A percentile compares a stretch with the other conserved stretches of the same genome.
phyloP scores from a whole-genome alignment of 331 rosid species.

The Malus hybrid region DNA sequence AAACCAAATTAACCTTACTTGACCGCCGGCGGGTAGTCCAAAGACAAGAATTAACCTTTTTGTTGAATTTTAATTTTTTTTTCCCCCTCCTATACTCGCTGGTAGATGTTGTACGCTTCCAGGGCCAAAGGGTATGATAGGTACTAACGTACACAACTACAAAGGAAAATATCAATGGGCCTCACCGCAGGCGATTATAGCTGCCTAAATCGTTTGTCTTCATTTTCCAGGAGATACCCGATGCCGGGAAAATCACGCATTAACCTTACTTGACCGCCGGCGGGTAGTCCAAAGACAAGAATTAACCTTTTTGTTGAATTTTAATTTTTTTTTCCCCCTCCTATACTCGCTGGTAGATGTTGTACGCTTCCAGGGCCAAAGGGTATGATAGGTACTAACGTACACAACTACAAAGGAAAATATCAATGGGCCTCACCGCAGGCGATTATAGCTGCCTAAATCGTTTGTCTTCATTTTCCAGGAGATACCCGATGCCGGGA shows the following conservation, averaged over 20 bases:
- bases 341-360: background rate
- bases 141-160: no score
- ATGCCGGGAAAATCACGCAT: background rate
- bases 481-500: slow-evolving; percentile 10
- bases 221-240: slow-evolving; percentile 11
- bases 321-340: background rate
- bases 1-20: background rate
- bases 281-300: background rate
- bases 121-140: background rate
- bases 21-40: slow-evolving; percentile 5
- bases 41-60: background rate
- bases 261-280: slow-evolving; percentile 9
- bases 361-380: background rate
- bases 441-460: background rate
- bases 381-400: background rate
- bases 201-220: background rate
- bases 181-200: background rate
- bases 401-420: no score
- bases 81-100: background rate
- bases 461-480: background rate
- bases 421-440: background rate
- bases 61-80: background rate
- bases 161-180: background rate
- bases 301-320: background rate
- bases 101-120: background rate